Evolutionary conservation across 208 protist species (phyloP), one percentile per base, ranked within the genome.

Genomic region (Lotmaria passim): DNA sequence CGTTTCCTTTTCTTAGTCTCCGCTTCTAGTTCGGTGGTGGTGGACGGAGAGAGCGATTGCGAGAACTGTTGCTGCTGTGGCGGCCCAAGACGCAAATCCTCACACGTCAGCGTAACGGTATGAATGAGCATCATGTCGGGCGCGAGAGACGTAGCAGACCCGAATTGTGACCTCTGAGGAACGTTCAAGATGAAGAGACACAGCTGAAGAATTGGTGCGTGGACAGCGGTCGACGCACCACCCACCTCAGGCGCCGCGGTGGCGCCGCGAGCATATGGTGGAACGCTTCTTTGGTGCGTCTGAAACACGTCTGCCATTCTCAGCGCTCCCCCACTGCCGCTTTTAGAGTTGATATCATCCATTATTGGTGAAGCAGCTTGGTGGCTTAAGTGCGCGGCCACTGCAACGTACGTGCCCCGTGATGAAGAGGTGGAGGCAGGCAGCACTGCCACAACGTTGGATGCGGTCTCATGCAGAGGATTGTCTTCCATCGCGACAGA

Each of bases 91-190:
- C 34, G 21, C 24, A 75, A 6, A 30, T 69, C 70, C 24, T 43
- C 21, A 3, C 23, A 12, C 15, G 8, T 44, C 21, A 76, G 12
- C 34, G 38, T 14, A 1, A 70, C 38, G 8, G 70, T 66, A n/a
- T 70, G 61, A 21, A 76, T 17, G 33, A 58, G 46, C 70, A 76
- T 76, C 70, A 76, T 69, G n/a, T 76, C 70, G 7, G 70, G 70
- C 26, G 69, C 48, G 33, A 61, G 10, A 0, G 33, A 26, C 0
- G n/a, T 34, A 17, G 7, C 12, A 31, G 2, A 5, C 11, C 38
- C 31, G 5, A 23, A 47, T 26, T 12, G 1, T 30, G 41, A 15
- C 56, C 56, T 24, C 0, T 30, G 6, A 36, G 59, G 28, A 12
- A 41, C 7, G 24, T 38, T 19, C 36, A 64, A 3, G n/a, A 5